phyloP scores from a whole-genome alignment of 1,284 basidiomycete species.

The Ustilago sp. region DNA sequence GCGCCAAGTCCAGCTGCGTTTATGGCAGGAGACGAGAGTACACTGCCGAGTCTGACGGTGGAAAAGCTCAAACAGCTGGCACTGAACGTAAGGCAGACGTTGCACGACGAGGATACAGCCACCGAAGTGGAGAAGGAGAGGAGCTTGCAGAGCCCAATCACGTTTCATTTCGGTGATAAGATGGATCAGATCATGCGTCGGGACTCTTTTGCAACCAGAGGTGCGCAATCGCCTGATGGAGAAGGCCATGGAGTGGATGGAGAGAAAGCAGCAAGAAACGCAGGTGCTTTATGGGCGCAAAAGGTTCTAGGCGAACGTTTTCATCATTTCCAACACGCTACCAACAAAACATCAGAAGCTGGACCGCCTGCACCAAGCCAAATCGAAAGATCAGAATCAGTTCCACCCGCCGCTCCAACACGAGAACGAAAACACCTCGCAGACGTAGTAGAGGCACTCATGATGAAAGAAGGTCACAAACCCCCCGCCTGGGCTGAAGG shows the following conservation, averaged over 20 bases:
- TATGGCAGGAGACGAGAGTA: constrained; percentile 43
- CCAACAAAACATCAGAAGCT: constrained; percentile 9
- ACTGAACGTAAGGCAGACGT: constrained; percentile 43
- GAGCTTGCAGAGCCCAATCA: constrained; percentile 41
- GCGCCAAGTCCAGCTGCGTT: constrained; percentile 51
- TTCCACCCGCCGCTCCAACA: constrained; percentile 10
- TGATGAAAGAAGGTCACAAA: constrained; percentile 64
- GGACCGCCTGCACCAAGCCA: constrained; percentile 8
- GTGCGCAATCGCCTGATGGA: background rate
- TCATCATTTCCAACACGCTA: constrained; percentile 30
- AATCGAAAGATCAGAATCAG: constrained; percentile 14
- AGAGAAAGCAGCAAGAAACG: constrained; percentile 59
- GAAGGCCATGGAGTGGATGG: constrained; percentile 38
- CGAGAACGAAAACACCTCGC: constrained; percentile 53
- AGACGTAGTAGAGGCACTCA: constrained; percentile 60
- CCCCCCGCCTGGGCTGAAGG: constrained; percentile 64
- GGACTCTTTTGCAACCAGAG: constrained; percentile 36
- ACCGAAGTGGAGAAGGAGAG: constrained; percentile 55
- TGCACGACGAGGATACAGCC: constrained; percentile 61
- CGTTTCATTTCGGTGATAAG: constrained; percentile 59
- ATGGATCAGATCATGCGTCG: constrained; percentile 56
- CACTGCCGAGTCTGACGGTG: constrained; percentile 46
- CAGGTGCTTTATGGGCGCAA: constrained; percentile 61
- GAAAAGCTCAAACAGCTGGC: constrained; percentile 53
- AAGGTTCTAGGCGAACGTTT: constrained; percentile 64